Evolutionary conservation across 805 yeast genomes (phyloP).

Genomic region (Saccharomycopsis fermentans): DNA sequence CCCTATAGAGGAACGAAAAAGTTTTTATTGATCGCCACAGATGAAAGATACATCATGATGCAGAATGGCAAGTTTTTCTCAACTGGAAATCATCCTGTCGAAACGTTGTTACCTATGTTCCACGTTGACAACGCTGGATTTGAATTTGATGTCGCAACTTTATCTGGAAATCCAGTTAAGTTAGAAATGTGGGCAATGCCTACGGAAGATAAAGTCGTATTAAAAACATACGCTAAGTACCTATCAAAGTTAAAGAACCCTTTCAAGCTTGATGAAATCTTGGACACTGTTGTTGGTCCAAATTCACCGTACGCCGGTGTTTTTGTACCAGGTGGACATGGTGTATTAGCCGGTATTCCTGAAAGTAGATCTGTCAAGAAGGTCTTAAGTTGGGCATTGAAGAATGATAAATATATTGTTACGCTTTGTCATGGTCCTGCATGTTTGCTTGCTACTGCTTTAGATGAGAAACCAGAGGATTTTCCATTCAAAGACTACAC

Average conservation of each 20-base stretch:
- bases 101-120: background rate
- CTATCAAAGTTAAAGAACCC: background rate
- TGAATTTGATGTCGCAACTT: background rate
- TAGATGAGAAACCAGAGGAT: background rate
- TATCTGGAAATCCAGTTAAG: background rate
- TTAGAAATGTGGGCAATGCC: slow-evolving; percentile 1
- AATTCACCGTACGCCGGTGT: background rate
- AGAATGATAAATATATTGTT: background rate
- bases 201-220: background rate
- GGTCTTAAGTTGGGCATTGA: background rate
- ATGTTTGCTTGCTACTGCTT: background rate
- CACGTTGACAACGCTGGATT: background rate
- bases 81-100: background rate
- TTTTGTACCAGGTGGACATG: background rate
- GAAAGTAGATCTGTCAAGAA: background rate
- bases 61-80: background rate
- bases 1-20: background rate
- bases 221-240: background rate
- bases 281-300: background rate
- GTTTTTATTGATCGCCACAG: background rate
- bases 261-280: background rate
- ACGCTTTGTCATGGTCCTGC: background rate
- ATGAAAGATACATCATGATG: slow-evolving; percentile 1
- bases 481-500: background rate
- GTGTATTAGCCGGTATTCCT: background rate